Base-by-base conservation (phyloP, 495 filamentous ascomycete genomes). In the Aeminium ludgeri region DNA sequence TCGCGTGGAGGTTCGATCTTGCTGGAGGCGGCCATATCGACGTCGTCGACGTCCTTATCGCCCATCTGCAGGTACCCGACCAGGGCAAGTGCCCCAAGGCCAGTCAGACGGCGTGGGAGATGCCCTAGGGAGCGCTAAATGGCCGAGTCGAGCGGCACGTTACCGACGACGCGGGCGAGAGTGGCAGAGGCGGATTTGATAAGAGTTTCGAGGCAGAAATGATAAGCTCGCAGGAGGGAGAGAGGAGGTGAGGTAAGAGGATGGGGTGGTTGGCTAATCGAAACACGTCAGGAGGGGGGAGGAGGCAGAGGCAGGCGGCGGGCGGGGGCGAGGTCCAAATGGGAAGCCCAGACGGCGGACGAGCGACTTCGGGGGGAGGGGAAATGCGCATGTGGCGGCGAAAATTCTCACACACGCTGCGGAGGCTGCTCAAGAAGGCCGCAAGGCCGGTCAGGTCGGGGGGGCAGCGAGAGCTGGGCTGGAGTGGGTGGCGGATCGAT, bases 251-350 rank as follows among this genome's bases (percentile, higher is more conserved):
- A 47, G 27, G 40, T 47, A 42, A 49, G 41, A 41, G 33, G 36
- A 52, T 54, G 55, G 56, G 48, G 52, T 57, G 41, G 49, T 57
- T 59, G 50, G 51, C 45, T 62, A 62, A 62, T 59, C 49, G 51
- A 56, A 60, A 53, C 27, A 38, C 32, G 45, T 40, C 34, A 48
- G 34, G 38, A 10, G 23, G 34, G 27, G n/a, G n/a, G n/a, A n/a
- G n/a, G n/a, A n/a, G n/a, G n/a, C n/a, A n/a, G n/a, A n/a, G n/a
- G n/a, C n/a, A n/a, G n/a, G n/a, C n/a, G n/a, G n/a, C n/a, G n/a
- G n/a, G n/a, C n/a, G n/a, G n/a, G n/a, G n/a, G n/a, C n/a, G n/a
- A n/a, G n/a, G n/a, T n/a, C n/a, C n/a, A n/a, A n/a, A n/a, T n/a
- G n/a, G n/a, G n/a, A n/a, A n/a, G n/a, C n/a, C n/a, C n/a, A n/a